These are phyloP conservation scores for Drechmeria coniospora DNA, from an alignment of 2,329 filamentous ascomycete species.

Conservation along the genomic window DNA sequence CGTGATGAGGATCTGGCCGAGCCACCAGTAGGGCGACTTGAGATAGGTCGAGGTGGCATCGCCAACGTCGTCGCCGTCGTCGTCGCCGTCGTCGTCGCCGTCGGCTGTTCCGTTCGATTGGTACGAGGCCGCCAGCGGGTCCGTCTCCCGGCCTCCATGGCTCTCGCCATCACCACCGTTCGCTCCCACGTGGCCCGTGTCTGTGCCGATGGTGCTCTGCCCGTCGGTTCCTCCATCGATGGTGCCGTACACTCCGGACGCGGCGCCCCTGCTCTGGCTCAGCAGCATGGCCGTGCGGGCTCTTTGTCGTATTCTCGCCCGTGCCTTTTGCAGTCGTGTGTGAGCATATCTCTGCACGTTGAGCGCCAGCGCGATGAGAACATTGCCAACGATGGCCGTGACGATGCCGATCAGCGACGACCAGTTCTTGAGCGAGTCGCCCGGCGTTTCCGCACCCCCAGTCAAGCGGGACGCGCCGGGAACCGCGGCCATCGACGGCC, in stretches of 20 bases:
- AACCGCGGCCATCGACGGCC: conserved; percentile 5
- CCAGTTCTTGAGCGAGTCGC: conserved; percentile 51
- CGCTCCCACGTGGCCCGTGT: conserved; percentile 20
- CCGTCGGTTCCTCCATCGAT: conserved; percentile 9
- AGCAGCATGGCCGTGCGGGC: conserved; percentile 38
- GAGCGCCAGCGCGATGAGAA: conserved; percentile 86
- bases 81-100: conserved; percentile 8
- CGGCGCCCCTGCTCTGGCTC: conserved; percentile 15
- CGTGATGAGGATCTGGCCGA: conserved; percentile 81
- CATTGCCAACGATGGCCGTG: conserved; percentile 81
- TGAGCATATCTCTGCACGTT: conserved; percentile 97
- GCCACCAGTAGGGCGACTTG: conserved; percentile 90
- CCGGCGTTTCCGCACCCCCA: too few relatives aligned
- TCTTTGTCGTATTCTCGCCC: conserved; percentile 38
- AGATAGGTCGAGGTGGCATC: conserved; percentile 61
- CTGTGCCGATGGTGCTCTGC: conserved; percentile 8
- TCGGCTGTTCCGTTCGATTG: conserved; percentile 20
- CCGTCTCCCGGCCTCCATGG: conserved; percentile 24
- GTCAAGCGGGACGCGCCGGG: too few relatives aligned
- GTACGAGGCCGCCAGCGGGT: conserved; percentile 36
- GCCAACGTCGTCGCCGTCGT: conserved; percentile 18
- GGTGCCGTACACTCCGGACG: conserved; percentile 18
- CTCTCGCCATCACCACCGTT: conserved; percentile 3
- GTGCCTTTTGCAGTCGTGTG: conserved; percentile 62
- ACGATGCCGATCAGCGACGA: conserved; percentile 89